Evolutionary conservation across 2,329 filamentous ascomycete species (phyloP).

Genomic region (Trichoderma sp.): DNA sequence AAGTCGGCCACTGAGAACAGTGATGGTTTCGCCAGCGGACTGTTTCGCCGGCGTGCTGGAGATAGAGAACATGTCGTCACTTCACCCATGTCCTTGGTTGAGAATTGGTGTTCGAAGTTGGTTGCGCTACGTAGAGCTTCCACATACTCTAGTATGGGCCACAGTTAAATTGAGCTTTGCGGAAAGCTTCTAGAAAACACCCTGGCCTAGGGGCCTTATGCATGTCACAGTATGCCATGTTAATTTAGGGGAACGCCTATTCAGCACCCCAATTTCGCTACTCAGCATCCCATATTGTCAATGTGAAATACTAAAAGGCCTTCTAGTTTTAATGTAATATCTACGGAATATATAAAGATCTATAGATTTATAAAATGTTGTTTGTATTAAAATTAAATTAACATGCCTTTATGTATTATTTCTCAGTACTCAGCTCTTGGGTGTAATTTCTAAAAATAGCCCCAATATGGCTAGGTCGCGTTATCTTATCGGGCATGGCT

Average conservation of each 20-base stretch:
- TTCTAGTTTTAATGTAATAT: too few relatives aligned
- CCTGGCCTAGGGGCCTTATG: not conserved
- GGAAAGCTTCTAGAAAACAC: conserved; percentile 10
- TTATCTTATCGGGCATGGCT: conserved; percentile 11
- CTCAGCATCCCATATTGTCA: too few relatives aligned
- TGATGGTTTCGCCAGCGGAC: conserved; percentile 92
- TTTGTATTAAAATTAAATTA: not conserved
- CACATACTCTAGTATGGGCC: not conserved
- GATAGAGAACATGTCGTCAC: conserved; percentile 58
- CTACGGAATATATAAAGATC: too few relatives aligned
- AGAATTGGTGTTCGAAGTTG: not conserved
- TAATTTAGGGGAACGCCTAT: not conserved
- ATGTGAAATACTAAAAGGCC: too few relatives aligned
- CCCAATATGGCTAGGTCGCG: not conserved
- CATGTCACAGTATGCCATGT: not conserved
- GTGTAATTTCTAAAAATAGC: not conserved
- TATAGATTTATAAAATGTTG: not conserved
- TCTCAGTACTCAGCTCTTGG: not conserved
- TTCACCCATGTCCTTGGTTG: conserved; percentile 10
- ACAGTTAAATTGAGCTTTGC: not conserved
- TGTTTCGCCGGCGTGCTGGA: conserved; percentile 83
- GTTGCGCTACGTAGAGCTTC: not conserved
- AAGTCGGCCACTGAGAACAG: conserved; percentile 80
- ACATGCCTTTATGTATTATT: not conserved
- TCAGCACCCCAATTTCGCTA: too few relatives aligned